Evolutionary conservation across 2,329 filamentous ascomycete genomes (phyloP), one percentile per base, ranked within the genome.

Genomic region (Botrytis sinoallii): DNA sequence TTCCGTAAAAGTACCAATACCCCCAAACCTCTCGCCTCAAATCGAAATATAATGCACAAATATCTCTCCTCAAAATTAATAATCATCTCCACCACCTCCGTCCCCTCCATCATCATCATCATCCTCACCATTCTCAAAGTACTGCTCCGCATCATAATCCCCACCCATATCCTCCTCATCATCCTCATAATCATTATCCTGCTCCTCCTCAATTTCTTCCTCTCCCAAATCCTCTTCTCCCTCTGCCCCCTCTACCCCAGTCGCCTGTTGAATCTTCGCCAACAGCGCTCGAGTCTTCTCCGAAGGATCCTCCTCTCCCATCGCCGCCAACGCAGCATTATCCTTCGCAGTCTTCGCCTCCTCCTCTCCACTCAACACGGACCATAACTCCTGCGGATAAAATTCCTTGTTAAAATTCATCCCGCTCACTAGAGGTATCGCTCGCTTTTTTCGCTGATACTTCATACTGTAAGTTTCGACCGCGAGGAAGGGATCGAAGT

Each of bases 71-170:
- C 32, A 18, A 40, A 46, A 52, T 63, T 75, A 78, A 59, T 79
- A 78, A 35, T 80, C 77, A 63, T 79, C 78, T 5, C 74, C 78
- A 59, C 85, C 87, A 46, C 85, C 70, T 32, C 70, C 69, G 67
- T 52, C 85, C 10, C 63, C 70, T 7, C 70, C 52, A 46, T 61
- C 86, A 57, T 84, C 88, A 63, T 82, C 84, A 65, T 85, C 85
- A 67, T 85, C 85, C 68, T 86, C 89, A 10, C 89, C 89, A 72
- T 85, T 87, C 75, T 88, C 87, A 77, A 89, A 89, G 83, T 91
- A 91, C 75, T 90, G 86, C 77, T 91, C 89, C 1, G 87, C 89
- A 77, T 90, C 88, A 77, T 91, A 90, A 79, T 90, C 89, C 6
- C 87, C 88, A 8, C 85, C 86, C 81, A 86, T 85, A 52, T 89